Evolutionary conservation across 495 filamentous ascomycete species (phyloP), one percentile per base, ranked within the genome.

Genomic region (Podospora australis): DNA sequence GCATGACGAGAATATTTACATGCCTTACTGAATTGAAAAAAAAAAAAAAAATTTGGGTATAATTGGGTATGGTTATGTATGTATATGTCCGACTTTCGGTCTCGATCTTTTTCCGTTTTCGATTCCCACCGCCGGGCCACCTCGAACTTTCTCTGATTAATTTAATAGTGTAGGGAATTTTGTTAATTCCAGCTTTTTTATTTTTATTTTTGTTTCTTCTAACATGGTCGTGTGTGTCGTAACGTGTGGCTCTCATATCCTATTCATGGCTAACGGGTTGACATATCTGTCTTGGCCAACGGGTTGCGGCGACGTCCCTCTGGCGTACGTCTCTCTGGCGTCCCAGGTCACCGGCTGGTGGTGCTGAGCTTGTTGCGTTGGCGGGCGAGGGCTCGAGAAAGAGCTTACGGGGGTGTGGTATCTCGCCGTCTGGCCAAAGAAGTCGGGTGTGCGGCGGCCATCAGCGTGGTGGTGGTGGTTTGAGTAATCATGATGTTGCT

Each of bases 251-350:
- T 49, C 53, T 61, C 63, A 71, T 66, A 72, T 70, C 48, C 65
- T 59, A 54, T 74, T 73, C 68, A 75, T 71, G 16, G 60, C 69
- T 40, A 73, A 49, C 3, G 70, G 71, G 49, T 75, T 74, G 59
- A 71, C 66, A 21, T 62, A 58, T 14, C 59, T 39, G 4, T 62
- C 56, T 48, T 55, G 54, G 14, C 17, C 4, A 22, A 7, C 16
- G n/a, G 26, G 38, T 24, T 50, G 24, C 11, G 57, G 29, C 17
- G 57, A 51, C 35, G 49, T 46, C 28, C 58, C 49, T 13, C 62
- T 38, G 29, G 63, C 57, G 25, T 70, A 68, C 5, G 63, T 61
- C 20, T 70, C 56, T 24, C 56, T 54, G 36, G 69, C 57, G 32
- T 73, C 65, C 64, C 70, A 74, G 2, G 58, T 63, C 9, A 65